Evolutionary conservation across 331 rosid genomes (phyloP), one percentile per base, ranked within the genome.

Genomic region (Cydonia oblonga): DNA sequence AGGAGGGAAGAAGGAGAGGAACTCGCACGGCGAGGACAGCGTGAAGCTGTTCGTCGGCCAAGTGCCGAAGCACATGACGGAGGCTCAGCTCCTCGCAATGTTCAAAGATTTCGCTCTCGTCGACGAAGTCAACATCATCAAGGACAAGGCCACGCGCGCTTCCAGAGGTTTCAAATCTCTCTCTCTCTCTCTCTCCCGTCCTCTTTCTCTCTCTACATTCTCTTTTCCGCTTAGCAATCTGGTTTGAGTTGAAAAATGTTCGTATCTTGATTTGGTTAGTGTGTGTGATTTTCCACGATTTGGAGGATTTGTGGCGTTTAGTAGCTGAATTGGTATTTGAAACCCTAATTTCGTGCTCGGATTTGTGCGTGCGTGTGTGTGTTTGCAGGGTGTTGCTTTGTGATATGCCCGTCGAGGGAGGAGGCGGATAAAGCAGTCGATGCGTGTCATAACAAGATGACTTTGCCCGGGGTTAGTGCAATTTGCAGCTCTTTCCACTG

Each of bases 11-110:
- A 86, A 85, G 73, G 98, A 93, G 91, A 81, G 91, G 35, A 78
- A 78, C 73, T 76, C 89, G 72, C 83, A 60, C 75, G 75, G 84
- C 77, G 97, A 91, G 40, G 97, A 95, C 67, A 87, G 96, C 81
- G 99, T 95, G 87, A 95, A 95, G 78, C 92, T 95, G 72, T 95
- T 95, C 76, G 99, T 91, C 3, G 99, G 99, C 38, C 99, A 95
- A 85, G 99, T 95, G 40, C 99, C 99, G 69, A 95, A 95, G 85
- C 89, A 89, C 82, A 88, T 91, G 93, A 88, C 90, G 56, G 99
- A 95, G 82, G 80, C 83, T 29, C 96, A 95, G 60, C 88, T 95
- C 9, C 90, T 95, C 13, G 71, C 87, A 89, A 86, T 91, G 99
- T 91, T 95, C 87, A 67, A 88, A 67, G 97, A 95, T 78, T 88